phyloP scores from a whole-genome alignment of 768 basidiomycete genomes.

The Boletus pseudo-olivaceus region DNA sequence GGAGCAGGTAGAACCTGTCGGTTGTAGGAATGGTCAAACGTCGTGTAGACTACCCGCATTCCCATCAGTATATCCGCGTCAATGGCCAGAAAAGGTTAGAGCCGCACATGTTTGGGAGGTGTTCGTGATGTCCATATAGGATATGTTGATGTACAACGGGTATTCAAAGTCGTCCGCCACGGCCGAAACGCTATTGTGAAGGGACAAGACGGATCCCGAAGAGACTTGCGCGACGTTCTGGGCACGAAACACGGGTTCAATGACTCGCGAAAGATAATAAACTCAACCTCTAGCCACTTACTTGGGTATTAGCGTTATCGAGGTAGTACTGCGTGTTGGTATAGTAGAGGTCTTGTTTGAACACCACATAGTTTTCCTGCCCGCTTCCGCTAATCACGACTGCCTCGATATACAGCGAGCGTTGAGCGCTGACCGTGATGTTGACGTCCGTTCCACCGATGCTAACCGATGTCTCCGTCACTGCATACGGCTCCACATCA shows the following conservation, averaged over 20 bases:
- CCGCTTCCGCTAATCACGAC: constrained; percentile 64
- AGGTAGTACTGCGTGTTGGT: constrained; percentile 62
- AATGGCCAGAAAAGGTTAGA: not conserved
- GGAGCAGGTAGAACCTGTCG: constrained; percentile 56
- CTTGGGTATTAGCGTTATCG: constrained; percentile 43
- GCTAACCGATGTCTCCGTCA: constrained; percentile 45
- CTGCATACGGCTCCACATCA: constrained; percentile 54
- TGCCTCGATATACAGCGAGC: constrained; percentile 56
- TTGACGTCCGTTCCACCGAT: constrained; percentile 45
- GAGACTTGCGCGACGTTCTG: constrained; percentile 52
- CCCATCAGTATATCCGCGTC: not conserved
- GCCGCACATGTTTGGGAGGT: constrained; percentile 19
- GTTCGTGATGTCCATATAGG: constrained; percentile 31
- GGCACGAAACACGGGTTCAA: not conserved
- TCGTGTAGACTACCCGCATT: constrained; percentile 39
- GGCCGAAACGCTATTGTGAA: constrained; percentile 43
- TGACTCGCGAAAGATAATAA: not conserved
- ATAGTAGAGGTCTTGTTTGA: constrained; percentile 59
- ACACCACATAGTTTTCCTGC: constrained; percentile 48
- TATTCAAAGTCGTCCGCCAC: constrained; percentile 53
- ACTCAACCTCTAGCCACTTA: constrained; percentile 10
- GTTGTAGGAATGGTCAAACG: constrained; percentile 68
- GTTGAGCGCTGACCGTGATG: constrained; percentile 60
- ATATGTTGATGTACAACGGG: constrained; percentile 46
- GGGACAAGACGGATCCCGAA: constrained; percentile 44